Evolutionary conservation across 2,329 filamentous ascomycete genomes (phyloP), one percentile per base, ranked within the genome.

Genomic region (Alternaria conjuncta): DNA sequence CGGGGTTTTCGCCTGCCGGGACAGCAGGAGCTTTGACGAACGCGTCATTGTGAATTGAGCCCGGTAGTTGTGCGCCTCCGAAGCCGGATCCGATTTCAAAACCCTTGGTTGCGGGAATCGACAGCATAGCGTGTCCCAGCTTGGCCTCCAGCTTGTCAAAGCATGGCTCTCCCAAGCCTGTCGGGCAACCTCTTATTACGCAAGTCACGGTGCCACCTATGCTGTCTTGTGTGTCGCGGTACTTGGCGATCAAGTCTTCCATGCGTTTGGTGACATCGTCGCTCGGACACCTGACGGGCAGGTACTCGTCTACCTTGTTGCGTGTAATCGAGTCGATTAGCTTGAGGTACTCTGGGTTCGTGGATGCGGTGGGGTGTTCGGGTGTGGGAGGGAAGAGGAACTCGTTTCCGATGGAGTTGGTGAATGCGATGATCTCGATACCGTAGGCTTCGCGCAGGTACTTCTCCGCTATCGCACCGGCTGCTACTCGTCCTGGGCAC

Each of bases 41-140:
- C 59, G 92, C 85, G 80, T 98, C 95, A 79, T 98, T 98, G 87
- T 98, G 94, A 58, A 86, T 86, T n/a, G 92, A 96, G 21, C 96
- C 95, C 2, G 91, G 91, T 43, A 98, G 87, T 78, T 94, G 91
- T 75, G 91, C 92, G 62, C 96, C 95, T 55, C 86, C 89, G 80
- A 98, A 98, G 12, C 96, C 96, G 57, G 92, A 97, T 58, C 96
- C 96, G 69, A 98, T 90, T 79, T 98, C 95, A 77, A 98, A 98
- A 58, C 92, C 95, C 84, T 98, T 99, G 41, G 92, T 95, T 4
- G 96, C 94, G 6, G 96, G 96, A 73, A 98, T 97, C 78, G 89
- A 93, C 67, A 98, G 87, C 92, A 99, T 98, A 54, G 92, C 96
- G 77, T 98, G 95, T 25, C 89, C 94, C 50, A 99, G 89, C 78